Percentiles rank a stretch among this genome's conserved stretches.
These are phyloP conservation scores for Pugionium dolabratum DNA, from an alignment of 345 rosid genomes.

Conservation along the genomic window DNA sequence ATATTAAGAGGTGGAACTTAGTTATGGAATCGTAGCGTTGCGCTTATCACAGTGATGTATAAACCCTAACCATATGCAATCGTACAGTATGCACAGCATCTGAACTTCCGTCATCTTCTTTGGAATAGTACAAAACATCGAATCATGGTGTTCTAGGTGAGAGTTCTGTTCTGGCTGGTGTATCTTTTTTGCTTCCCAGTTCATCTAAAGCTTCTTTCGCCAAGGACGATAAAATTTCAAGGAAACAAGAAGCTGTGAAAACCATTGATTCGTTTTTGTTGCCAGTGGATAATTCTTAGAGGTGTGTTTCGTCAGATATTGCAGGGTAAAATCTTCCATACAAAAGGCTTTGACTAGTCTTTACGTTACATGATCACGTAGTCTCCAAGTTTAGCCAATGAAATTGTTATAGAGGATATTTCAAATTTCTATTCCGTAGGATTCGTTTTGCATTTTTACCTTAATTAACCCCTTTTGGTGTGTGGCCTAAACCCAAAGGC, in stretches of 20 bases:
- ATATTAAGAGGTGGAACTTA: constrained; percentile 24
- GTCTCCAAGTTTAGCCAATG: constrained; percentile 7
- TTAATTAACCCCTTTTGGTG: neutral
- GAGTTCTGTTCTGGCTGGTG: constrained; percentile 52
- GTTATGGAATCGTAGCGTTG: constrained; percentile 7
- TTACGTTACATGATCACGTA: neutral
- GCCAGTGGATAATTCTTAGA: constrained; percentile 70
- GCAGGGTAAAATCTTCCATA: constrained; percentile 54
- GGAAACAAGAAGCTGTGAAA: constrained; percentile 26
- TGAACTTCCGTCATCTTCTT: too few relatives aligned
- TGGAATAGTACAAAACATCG: neutral
- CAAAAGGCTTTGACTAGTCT: constrained; percentile 52
- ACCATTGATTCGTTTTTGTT: constrained; percentile 50
- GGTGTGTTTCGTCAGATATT: constrained; percentile 85
- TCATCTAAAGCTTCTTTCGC: constrained; percentile 31
- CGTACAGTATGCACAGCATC: constrained; percentile 27
- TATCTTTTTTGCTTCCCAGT: constrained; percentile 59
- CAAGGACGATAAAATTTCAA: constrained; percentile 12
- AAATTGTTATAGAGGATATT: constrained; percentile 13
- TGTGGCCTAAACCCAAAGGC: constrained; percentile 14
- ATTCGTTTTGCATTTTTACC: neutral
- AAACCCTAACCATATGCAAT: neutral
- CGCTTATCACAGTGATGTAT: neutral
- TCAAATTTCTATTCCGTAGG: constrained; percentile 2
- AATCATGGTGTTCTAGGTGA: constrained; percentile 45